phyloP scores from a whole-genome alignment of 495 filamentous ascomycete genomes.

The Achaetomiella virescens region DNA sequence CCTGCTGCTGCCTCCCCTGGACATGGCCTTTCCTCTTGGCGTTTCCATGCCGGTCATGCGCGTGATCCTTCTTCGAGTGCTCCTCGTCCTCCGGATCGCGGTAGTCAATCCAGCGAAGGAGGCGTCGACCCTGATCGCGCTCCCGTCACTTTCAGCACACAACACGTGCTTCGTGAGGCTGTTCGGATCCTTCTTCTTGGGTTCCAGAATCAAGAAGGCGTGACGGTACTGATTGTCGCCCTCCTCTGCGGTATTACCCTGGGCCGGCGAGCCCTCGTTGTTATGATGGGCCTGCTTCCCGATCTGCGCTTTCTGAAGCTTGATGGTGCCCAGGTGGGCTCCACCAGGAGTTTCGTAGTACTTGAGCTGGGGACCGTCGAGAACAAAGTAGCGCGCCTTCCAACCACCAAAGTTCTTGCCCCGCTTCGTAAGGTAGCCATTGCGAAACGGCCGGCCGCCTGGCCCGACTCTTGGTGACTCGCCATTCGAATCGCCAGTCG shows the following conservation, averaged over 20 bases:
- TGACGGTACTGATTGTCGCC: constrained; percentile 93
- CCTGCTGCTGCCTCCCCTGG: constrained; percentile 32
- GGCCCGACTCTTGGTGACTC: constrained; percentile 44
- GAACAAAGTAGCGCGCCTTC: constrained; percentile 91
- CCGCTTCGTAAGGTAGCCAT: constrained; percentile 89
- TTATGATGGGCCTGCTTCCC: constrained; percentile 74
- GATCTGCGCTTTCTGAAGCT: constrained; percentile 83
- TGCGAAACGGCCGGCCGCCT: constrained; percentile 66
- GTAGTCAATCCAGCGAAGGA: constrained; percentile 85
- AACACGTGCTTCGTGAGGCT: constrained; percentile 90
- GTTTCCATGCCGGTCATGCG: constrained; percentile 32
- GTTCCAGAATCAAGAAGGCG: constrained; percentile 90
- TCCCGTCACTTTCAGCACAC: constrained; percentile 92
- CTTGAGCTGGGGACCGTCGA: constrained; percentile 81
- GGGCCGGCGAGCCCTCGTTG: constrained; percentile 55
- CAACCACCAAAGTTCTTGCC: constrained; percentile 99
- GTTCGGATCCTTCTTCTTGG: constrained; percentile 90
- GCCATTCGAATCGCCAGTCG: constrained; percentile 32
- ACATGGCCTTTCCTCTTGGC: constrained; percentile 50
- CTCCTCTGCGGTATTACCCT: constrained; percentile 56
- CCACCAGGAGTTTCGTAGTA: constrained; percentile 91
- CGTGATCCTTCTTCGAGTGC: constrained; percentile 21
- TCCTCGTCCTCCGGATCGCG: constrained; percentile 54
- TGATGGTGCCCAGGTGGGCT: constrained; percentile 86
- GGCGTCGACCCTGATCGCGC: constrained; percentile 82